A percentile compares a stretch with the other conserved stretches of the same genome.
Evolutionary conservation across 441 rosid species (phyloP).

Genomic region (Breynia disticha): DNA sequence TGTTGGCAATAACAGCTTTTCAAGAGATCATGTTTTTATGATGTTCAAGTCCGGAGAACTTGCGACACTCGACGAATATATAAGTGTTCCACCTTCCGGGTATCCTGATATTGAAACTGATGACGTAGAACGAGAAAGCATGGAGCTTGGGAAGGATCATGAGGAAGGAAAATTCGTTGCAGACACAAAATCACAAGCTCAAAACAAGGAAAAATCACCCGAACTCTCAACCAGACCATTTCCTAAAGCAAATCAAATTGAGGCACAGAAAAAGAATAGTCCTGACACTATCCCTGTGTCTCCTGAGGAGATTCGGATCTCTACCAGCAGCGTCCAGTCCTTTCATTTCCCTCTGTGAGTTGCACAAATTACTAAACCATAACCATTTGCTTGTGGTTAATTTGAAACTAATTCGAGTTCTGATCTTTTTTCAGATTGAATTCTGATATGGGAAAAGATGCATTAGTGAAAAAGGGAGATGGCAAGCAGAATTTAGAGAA

Average conservation of each 20-base stretch:
- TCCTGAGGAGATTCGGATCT: conserved; percentile 18
- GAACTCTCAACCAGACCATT: background rate
- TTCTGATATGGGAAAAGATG: too few species aligned
- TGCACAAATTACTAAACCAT: background rate
- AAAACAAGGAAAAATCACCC: too few species aligned
- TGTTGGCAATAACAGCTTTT: conserved; percentile 43
- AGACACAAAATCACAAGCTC: conserved; percentile 3
- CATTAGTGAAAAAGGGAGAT: conserved; percentile 6
- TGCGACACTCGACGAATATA: conserved; percentile 35
- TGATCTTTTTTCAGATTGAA: conserved; percentile 8
- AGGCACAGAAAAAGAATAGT: background rate
- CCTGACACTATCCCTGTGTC: conserved; percentile 12
- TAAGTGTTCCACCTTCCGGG: conserved; percentile 15
- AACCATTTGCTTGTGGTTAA: too few species aligned
- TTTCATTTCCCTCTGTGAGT: conserved; percentile 74
- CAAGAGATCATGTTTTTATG: conserved; percentile 42
- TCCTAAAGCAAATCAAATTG: background rate
- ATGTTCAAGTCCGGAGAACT: conserved; percentile 49
- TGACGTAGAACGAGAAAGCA: conserved; percentile 11
- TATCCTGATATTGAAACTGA: conserved; percentile 26
- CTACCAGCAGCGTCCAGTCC: conserved; percentile 45
- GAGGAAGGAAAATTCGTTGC: conserved; percentile 1
- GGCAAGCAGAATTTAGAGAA: conserved; percentile 11
- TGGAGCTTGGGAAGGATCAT: background rate
- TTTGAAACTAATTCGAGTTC: background rate